Conservation (phyloP, 139 green algal genomes). For the Micromonas pusilla region DNA sequence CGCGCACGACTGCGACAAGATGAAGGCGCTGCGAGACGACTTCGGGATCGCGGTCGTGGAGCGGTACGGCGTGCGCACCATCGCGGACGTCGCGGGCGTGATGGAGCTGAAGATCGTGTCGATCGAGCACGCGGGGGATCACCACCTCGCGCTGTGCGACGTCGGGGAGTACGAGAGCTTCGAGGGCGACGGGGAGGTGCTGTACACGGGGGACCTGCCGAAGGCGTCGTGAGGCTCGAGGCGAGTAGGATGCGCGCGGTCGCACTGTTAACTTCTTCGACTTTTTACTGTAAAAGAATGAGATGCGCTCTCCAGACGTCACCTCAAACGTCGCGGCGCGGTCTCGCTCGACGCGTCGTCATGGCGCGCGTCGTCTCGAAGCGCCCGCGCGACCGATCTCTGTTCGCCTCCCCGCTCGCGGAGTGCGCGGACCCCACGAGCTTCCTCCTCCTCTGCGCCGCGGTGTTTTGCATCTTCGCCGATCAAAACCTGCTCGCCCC, state of each 20-base stretch:
- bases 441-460: slow-evolving; percentile 15
- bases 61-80: neutral
- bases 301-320: too few species aligned
- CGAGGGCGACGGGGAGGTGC: neutral
- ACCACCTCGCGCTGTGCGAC: neutral
- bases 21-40: neutral
- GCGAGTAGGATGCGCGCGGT: neutral
- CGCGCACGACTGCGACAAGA: neutral
- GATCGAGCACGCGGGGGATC: neutral
- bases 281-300: too few species aligned
- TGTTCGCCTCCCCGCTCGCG: neutral
- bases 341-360: neutral
- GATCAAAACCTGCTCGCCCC: slow-evolving; percentile 30
- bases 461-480: neutral
- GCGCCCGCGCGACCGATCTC: neutral
- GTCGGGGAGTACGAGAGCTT: neutral
- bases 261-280: too few species aligned
- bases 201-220: neutral
- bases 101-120: neutral
- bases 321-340: neutral
- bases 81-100: neutral
- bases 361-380: too few species aligned
- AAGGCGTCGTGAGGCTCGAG: neutral
- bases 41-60: neutral
- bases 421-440: neutral